Conservation (phyloP, 2,329 filamentous ascomycete species). For the Phyllachora maydis region DNA sequence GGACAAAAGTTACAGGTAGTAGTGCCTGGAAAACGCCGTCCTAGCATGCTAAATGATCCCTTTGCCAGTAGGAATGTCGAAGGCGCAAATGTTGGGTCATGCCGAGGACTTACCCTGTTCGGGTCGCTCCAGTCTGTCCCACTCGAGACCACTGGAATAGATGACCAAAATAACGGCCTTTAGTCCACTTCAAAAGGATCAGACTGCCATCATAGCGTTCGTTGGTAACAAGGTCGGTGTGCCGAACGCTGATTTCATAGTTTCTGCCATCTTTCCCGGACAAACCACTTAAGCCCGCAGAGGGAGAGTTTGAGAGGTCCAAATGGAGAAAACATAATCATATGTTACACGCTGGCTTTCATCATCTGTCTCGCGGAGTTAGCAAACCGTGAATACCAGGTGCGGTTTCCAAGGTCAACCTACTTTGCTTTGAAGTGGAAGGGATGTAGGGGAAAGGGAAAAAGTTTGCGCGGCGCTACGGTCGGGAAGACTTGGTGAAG, state of each 20-base stretch:
- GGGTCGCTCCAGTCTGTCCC: not conserved
- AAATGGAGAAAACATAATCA: conserved; percentile 57
- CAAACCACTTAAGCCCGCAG: conserved; percentile 76
- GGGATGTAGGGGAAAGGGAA: conserved; percentile 45
- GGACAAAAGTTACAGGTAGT: too few relatives aligned
- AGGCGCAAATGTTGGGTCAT: too few relatives aligned
- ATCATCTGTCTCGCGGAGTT: conserved; percentile 52
- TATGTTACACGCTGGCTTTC: conserved; percentile 92
- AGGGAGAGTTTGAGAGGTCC: conserved; percentile 65
- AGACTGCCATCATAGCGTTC: conserved; percentile 98
- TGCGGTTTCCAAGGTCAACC: conserved; percentile 20
- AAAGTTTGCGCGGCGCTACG: too few relatives aligned
- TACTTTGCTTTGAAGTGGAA: conserved; percentile 99
- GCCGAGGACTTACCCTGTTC: too few relatives aligned
- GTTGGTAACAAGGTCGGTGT: conserved; percentile 93
- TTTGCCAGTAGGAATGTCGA: too few relatives aligned
- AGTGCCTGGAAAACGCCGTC: too few relatives aligned
- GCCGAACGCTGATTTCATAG: conserved; percentile 98
- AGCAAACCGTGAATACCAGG: not conserved
- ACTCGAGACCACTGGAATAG: not conserved
- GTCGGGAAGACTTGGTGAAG: too few relatives aligned
- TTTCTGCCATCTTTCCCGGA: conserved; percentile 41
- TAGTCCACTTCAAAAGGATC: conserved; percentile 28
- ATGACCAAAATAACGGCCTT: not conserved
- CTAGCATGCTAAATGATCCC: too few relatives aligned